Percentiles rank a stretch among this genome's conserved stretches.
Evolutionary conservation across 2,329 filamentous ascomycete genomes (phyloP).

Genomic region (Lecanoromycetidae sp.): DNA sequence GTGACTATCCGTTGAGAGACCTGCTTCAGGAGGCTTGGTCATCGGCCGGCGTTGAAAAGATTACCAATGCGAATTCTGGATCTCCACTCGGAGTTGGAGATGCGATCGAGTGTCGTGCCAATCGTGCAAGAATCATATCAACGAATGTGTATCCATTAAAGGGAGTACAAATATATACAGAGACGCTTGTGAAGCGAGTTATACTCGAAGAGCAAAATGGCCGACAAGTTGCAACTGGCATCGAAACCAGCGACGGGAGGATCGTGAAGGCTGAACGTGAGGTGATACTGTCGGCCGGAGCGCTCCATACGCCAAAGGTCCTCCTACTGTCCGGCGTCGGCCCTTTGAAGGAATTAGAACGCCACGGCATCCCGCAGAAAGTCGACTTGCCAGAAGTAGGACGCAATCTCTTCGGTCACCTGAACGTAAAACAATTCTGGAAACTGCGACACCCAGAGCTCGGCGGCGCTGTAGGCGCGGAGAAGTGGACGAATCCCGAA

Average conservation of each 20-base stretch:
- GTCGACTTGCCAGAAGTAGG: conserved; percentile 50
- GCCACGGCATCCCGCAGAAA: conserved; percentile 42
- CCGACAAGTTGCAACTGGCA: conserved; percentile 30
- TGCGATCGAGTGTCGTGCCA: conserved; percentile 23
- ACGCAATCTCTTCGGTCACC: conserved; percentile 48
- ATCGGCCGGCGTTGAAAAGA: conserved; percentile 23
- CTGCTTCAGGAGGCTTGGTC: conserved; percentile 29
- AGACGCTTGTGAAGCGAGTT: conserved; percentile 29
- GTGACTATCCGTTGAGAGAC: conserved; percentile 31
- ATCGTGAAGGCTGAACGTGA: conserved; percentile 32
- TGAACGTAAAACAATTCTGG: not conserved
- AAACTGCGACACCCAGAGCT: not conserved
- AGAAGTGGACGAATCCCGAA: not conserved
- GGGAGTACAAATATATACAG: conserved; percentile 30
- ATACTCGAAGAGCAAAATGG: conserved; percentile 32
- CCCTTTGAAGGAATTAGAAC: conserved; percentile 39
- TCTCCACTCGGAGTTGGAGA: conserved; percentile 23
- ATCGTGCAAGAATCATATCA: conserved; percentile 24
- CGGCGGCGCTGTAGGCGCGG: conserved; percentile 3
- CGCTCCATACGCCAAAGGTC: conserved; percentile 53
- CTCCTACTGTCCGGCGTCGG: conserved; percentile 54
- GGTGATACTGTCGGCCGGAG: conserved; percentile 39
- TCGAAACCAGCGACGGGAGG: conserved; percentile 33
- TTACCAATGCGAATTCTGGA: conserved; percentile 23
- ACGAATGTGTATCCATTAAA: conserved; percentile 21